These are phyloP conservation scores for Cercophora samala DNA, from an alignment of 495 filamentous ascomycete species.

Conservation along the genomic window DNA sequence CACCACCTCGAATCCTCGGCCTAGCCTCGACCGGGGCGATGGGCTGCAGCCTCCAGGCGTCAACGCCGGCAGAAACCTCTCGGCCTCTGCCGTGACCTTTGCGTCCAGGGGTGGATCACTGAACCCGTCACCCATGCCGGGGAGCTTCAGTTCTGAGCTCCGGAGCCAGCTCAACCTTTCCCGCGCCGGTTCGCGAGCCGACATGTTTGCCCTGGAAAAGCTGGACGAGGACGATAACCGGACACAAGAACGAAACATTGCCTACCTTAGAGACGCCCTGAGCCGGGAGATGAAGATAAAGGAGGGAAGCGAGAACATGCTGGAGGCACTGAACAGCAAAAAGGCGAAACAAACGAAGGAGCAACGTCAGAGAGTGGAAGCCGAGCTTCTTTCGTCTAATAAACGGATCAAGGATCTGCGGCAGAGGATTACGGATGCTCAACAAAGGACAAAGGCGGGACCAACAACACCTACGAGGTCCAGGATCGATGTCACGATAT, in stretches of 20 bases:
- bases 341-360: conserved; percentile 94
- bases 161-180: conserved; percentile 69
- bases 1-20: conserved; percentile 33
- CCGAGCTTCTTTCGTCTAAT: conserved; percentile 88
- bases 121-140: conserved; percentile 69
- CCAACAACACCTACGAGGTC: conserved; percentile 67
- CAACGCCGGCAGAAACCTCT: conserved; percentile 47
- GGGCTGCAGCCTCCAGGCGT: conserved; percentile 43
- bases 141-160: conserved; percentile 89
- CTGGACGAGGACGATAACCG: conserved; percentile 62
- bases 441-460: conserved; percentile 56
- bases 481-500: conserved; percentile 57
- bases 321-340: conserved; percentile 91
- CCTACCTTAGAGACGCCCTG: conserved; percentile 71
- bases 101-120: conserved; percentile 62
- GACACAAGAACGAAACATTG: conserved; percentile 67
- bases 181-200: conserved; percentile 64
- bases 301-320: conserved; percentile 91
- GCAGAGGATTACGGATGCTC: conserved; percentile 69
- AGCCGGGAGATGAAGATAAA: conserved; percentile 97
- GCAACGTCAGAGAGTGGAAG: conserved; percentile 80
- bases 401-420: conserved; percentile 80
- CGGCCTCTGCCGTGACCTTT: conserved; percentile 59
- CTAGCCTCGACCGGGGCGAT: conserved; percentile 51
- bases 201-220: conserved; percentile 58